Evolutionary conservation across 2,329 filamentous ascomycete genomes (phyloP).

Genomic region (Pochonia chlamydosporia): DNA sequence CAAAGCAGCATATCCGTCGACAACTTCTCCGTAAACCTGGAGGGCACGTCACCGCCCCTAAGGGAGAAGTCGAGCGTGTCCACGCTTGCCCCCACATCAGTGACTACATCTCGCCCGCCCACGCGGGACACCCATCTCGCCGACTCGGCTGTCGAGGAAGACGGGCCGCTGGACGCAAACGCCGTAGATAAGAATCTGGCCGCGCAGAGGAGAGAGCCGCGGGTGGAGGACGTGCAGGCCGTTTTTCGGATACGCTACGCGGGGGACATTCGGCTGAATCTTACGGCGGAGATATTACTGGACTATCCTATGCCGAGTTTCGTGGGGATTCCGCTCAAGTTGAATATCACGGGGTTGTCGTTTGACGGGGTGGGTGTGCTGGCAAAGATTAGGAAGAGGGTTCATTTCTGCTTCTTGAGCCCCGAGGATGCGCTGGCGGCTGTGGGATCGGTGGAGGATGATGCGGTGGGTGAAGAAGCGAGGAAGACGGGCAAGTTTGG

Average conservation of each 20-base stretch:
- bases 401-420: conserved; percentile 91
- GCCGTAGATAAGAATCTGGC: neutral
- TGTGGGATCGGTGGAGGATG: conserved; percentile 44
- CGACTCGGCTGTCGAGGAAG: conserved; percentile 31
- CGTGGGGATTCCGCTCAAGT: conserved; percentile 86
- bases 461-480: conserved; percentile 14
- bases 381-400: conserved; percentile 80
- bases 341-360: conserved; percentile 90
- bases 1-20: conserved; percentile 41
- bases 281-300: conserved; percentile 91
- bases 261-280: conserved; percentile 77
- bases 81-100: conserved; percentile 51
- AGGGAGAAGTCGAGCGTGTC: conserved; percentile 58
- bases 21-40: conserved; percentile 26
- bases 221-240: conserved; percentile 84
- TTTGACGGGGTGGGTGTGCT: conserved; percentile 94
- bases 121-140: conserved; percentile 43
- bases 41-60: conserved; percentile 34
- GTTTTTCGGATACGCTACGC: conserved; percentile 87
- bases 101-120: conserved; percentile 48
- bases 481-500: conserved; percentile 45
- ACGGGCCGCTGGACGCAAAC: conserved; percentile 6
- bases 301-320: conserved; percentile 99
- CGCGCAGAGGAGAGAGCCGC: conserved; percentile 56
- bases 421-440: conserved; percentile 82